Conservation (phyloP, 2,329 filamentous ascomycete species). For the Pyrenochaeta sp. region DNA sequence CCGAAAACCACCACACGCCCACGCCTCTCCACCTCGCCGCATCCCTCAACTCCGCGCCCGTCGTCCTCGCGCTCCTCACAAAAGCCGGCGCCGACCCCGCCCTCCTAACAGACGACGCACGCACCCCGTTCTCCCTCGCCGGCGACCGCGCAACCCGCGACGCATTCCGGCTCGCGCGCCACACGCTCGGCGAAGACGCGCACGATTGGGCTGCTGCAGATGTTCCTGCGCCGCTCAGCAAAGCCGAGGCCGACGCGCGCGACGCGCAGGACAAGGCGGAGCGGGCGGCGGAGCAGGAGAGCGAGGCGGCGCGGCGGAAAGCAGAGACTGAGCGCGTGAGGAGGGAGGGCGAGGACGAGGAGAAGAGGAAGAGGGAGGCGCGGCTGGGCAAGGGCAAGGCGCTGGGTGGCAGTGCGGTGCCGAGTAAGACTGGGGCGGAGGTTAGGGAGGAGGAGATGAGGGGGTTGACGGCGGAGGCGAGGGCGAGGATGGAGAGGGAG, state of each 20-base stretch:
- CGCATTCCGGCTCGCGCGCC: slow-evolving; percentile 86
- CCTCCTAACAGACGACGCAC: slow-evolving; percentile 69
- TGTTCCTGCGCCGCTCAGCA: slow-evolving; percentile 75
- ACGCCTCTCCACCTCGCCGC: slow-evolving; percentile 88
- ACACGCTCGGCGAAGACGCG: slow-evolving; percentile 76
- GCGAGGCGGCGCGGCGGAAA: too few species aligned
- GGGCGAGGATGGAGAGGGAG: slow-evolving; percentile 83
- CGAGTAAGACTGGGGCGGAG: slow-evolving; percentile 79
- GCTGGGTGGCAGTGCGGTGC: slow-evolving; percentile 61
- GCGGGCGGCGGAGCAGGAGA: slow-evolving; percentile 68
- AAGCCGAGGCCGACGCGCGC: slow-evolving; percentile 73
- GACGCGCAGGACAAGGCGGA: slow-evolving; percentile 74
- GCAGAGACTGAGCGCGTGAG: slow-evolving; percentile 77
- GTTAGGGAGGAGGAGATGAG: slow-evolving; percentile 82
- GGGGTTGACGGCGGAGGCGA: slow-evolving; percentile 87
- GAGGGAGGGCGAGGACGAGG: slow-evolving; percentile 59
- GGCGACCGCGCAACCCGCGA: slow-evolving; percentile 87
- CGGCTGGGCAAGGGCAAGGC: slow-evolving; percentile 57
- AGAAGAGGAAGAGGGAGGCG: slow-evolving; percentile 61
- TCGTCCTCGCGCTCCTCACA: slow-evolving; percentile 78
- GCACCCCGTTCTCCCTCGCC: slow-evolving; percentile 83
- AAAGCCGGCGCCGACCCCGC: slow-evolving; percentile 80
- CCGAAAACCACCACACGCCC: slow-evolving; percentile 76
- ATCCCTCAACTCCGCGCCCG: slow-evolving; percentile 76
- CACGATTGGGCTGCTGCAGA: slow-evolving; percentile 82